phyloP scores from a whole-genome alignment of 495 filamentous ascomycete genomes.

The Ascobolus immersus region DNA sequence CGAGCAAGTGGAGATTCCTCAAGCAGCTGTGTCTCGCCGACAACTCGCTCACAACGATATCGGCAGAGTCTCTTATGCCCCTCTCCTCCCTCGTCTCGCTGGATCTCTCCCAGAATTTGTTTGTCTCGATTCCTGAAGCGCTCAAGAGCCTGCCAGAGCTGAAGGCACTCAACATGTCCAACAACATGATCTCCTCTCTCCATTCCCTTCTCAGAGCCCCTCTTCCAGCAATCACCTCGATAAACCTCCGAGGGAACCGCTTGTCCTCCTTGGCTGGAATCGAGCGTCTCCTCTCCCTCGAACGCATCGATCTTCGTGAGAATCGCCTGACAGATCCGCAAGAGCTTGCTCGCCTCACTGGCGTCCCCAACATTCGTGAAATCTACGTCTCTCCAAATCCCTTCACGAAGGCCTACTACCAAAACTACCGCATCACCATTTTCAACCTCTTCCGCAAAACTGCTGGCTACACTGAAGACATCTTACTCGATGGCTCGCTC shows the following conservation, averaged over 20 bases:
- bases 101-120: slow-evolving; percentile 75
- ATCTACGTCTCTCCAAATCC: slow-evolving; percentile 79
- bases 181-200: slow-evolving; percentile 91
- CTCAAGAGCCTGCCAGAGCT: slow-evolving; percentile 57
- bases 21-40: slow-evolving; percentile 77
- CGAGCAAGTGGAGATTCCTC: slow-evolving; percentile 83
- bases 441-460: slow-evolving; percentile 93
- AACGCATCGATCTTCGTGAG: slow-evolving; percentile 74
- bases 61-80: slow-evolving; percentile 45
- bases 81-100: slow-evolving; percentile 70
- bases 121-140: slow-evolving; percentile 73
- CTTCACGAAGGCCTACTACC: slow-evolving; percentile 59
- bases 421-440: slow-evolving; percentile 56
- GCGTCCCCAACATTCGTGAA: slow-evolving; percentile 71
- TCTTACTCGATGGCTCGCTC: slow-evolving; percentile 59
- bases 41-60: slow-evolving; percentile 60
- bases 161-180: slow-evolving; percentile 68
- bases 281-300: slow-evolving; percentile 64
- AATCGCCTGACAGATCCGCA: slow-evolving; percentile 75
- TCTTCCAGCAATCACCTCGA: slow-evolving; percentile 71
- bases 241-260: slow-evolving; percentile 78
- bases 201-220: slow-evolving; percentile 69
- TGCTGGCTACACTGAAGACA: slow-evolving; percentile 71
- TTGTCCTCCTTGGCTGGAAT: slow-evolving; percentile 72
- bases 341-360: slow-evolving; percentile 70